Evolutionary conservation across 441 rosid species (phyloP).

Genomic region (Populus hybrid): DNA sequence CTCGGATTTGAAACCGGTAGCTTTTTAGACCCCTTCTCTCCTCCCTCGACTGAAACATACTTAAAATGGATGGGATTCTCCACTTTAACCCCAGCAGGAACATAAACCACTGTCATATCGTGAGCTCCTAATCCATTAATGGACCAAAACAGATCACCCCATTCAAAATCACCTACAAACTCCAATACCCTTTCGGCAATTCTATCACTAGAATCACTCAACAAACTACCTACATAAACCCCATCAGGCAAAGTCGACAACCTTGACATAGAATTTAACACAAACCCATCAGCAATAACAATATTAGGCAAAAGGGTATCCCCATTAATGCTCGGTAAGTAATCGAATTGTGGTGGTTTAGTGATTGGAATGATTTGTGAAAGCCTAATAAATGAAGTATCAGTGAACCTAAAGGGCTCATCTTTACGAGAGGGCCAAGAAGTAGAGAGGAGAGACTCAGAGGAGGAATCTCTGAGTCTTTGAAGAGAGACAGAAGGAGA

Average conservation of each 20-base stretch:
- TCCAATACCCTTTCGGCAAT: conserved; percentile 43
- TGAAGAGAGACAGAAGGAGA: conserved; percentile 53
- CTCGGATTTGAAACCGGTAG: conserved; percentile 89
- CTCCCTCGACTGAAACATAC: conserved; percentile 62
- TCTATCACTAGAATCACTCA: conserved; percentile 33
- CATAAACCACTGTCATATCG: conserved; percentile 77
- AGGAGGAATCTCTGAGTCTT: conserved; percentile 61
- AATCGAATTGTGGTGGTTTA: conserved; percentile 36
- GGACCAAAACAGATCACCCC: conserved; percentile 86
- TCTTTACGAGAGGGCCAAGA: conserved; percentile 89
- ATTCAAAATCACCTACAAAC: conserved; percentile 48
- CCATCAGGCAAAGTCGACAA: conserved; percentile 60
- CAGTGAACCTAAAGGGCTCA: conserved; percentile 84
- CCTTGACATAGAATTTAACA: conserved; percentile 41
- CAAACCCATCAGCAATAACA: conserved; percentile 68
- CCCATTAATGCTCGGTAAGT: conserved; percentile 21
- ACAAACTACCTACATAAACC: conserved; percentile 69
- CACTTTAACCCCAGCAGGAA: conserved; percentile 70
- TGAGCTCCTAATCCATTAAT: conserved; percentile 86
- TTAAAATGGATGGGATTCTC: conserved; percentile 62
- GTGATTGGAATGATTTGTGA: conserved; percentile 63
- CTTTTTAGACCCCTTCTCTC: conserved; percentile 46
- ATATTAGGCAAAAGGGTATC: conserved; percentile 48
- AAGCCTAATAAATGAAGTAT: conserved; percentile 60
- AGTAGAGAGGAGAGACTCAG: conserved; percentile 64